Base-by-base conservation (phyloP, 208 protist genomes). In the Acanthamoeba triangularis region DNA sequence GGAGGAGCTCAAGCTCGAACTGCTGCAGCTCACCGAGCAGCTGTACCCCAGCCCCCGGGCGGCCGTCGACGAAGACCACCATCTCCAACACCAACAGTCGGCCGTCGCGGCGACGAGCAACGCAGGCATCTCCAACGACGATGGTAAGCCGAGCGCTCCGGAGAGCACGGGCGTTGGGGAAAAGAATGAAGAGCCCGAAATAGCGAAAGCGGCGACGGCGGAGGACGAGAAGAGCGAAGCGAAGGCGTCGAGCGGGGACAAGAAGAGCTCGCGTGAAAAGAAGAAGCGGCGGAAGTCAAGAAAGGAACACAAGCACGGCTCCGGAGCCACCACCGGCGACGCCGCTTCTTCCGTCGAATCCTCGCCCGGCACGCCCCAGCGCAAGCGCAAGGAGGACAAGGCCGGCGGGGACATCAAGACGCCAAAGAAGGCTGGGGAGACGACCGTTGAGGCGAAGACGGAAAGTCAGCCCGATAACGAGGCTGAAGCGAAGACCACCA, bases 231-330 rank as follows among this genome's bases (percentile, higher is more conserved):
- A 7, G 67, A 41, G 3, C 8, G 13, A 7, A n/a, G n/a, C n/a
- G 30, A 37, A 30, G 67, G 28, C 3, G 67, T 4, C 14, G 67
- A 76, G 3, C 2, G n/a, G 3, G 67, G 37, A 30, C 18, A 37
- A 76, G 67, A n/a, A 69, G 63, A 61, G 56, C 56, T n/a, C n/a
- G n/a, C 63, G 63, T 11, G 63, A 69, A n/a, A 69, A 80, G 72
- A 80, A 49, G 72, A 80, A 80, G 67, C 67, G 67, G 11, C 3
- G n/a, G 8, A 52, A 41, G 41, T 2, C 35, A 8, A 80, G 49
- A 35, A 80, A 80, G 35, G 72, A 80, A n/a, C n/a, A n/a, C n/a
- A n/a, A n/a, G n/a, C n/a, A n/a, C n/a, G n/a, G n/a, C n/a, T n/a
- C n/a, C n/a, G n/a, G n/a, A n/a, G n/a, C n/a, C 37, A 80, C 47